Base-by-base conservation (phyloP, 2,329 filamentous ascomycete species). In the Sphaerulina populicola region DNA sequence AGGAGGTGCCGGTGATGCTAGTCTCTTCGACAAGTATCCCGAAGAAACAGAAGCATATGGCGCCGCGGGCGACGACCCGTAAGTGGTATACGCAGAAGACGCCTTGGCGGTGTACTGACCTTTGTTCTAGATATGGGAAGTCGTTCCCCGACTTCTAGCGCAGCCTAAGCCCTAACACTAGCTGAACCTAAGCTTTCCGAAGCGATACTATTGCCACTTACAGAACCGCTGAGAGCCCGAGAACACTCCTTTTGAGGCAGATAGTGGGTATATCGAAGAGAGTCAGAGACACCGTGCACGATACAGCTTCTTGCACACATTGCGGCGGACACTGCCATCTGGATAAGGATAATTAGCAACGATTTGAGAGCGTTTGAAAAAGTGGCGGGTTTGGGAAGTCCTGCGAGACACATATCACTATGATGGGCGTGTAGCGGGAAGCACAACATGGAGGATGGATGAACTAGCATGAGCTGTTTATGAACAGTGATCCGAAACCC, bases 11-110 rank as follows among this genome's bases (percentile, higher is more conserved):
- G 93, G 93, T 53, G 93, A 98, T 72, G 88, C 93, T 46, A 96
- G 90, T 71, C 87, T 96, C 70, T 98, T 98, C 66, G 93, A 98
- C 72, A 88, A 90, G 69, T 98, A 98, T 69, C 90, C 93, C 1
- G 93, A 98, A 71, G 93, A 98, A 70, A 88, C 87, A 40, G 93
- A 98, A 70, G 82, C 84, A 66, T 98, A 98, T 67, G 93, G 93
- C 36, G 74, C 79, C 60, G 73, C 72, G 48, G 89, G 88, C 41
- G 76, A 83, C 57, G 91, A 97, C 71, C 85, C 88, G 91, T 96
- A 77, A 75, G 91, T 86, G 30, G 9, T 37, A 6, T 38, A 6
- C 10, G 12, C 31, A 35, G 31, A 35, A 41, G 37, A 12, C 30
- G 23, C 18, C 9, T 47, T 18, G 12, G 11, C 10, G 31, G 9